Evolutionary conservation across 2,329 filamentous ascomycete species (phyloP).

Genomic region (Knoxdaviesia capensis): DNA sequence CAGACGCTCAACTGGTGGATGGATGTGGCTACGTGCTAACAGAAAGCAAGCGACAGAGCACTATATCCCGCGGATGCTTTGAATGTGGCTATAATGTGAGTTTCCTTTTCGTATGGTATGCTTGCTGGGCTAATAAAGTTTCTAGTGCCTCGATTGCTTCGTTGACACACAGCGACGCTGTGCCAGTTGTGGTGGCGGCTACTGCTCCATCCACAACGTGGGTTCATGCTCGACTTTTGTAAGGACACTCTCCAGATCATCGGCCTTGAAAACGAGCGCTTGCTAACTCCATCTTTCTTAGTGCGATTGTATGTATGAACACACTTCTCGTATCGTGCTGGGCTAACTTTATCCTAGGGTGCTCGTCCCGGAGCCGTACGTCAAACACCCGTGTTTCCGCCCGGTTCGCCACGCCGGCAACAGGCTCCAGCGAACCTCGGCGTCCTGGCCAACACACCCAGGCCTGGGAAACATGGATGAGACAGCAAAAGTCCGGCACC

Average conservation of each 20-base stretch:
- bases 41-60: conserved; percentile 21
- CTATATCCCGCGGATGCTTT: conserved; percentile 43
- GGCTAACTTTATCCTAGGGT: conserved; percentile 2
- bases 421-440: neutral
- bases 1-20: conserved; percentile 3
- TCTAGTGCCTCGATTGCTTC: conserved; percentile 58
- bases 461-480: conserved; percentile 5
- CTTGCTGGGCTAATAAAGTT: neutral
- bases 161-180: conserved; percentile 50
- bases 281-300: conserved; percentile 10
- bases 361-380: neutral
- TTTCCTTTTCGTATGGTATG: conserved; percentile 3
- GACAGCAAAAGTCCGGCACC: conserved; percentile 3
- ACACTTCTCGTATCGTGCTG: neutral
- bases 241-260: conserved; percentile 9
- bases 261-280: neutral
- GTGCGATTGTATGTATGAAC: conserved; percentile 7
- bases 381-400: neutral
- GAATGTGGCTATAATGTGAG: conserved; percentile 67
- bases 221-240: conserved; percentile 48
- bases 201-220: conserved; percentile 69
- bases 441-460: conserved; percentile 2
- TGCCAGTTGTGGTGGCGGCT: conserved; percentile 53
- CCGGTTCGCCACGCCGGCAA: neutral
- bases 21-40: conserved; percentile 14